A percentile compares a stretch with the other conserved stretches of the same genome.
Conservation (phyloP, 2,329 filamentous ascomycete species). For the Rachicladosporium sp. region DNA sequence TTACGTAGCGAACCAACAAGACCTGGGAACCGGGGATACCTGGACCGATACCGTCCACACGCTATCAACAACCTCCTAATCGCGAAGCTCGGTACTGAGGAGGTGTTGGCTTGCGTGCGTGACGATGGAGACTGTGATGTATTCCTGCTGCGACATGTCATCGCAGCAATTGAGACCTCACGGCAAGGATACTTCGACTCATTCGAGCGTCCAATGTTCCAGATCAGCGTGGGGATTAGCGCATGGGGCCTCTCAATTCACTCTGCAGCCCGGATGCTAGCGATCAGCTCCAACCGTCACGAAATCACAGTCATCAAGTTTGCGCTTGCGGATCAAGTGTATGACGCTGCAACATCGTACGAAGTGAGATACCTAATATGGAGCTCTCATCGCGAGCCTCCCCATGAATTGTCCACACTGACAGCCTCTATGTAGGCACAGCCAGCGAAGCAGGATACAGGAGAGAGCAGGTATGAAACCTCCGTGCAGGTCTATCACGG, state of each 20-base stretch:
- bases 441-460: no score
- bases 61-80: conserved; percentile 33
- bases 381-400: no score
- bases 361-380: no score
- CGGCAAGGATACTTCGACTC: no score
- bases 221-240: conserved; percentile 60
- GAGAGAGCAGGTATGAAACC: no score
- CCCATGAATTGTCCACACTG: no score
- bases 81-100: conserved; percentile 33
- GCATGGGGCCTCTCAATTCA: conserved; percentile 89
- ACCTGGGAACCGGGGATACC: no score
- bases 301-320: conserved; percentile 48
- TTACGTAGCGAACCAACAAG: no score
- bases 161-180: conserved; percentile 20
- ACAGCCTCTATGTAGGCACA: no score
- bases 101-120: conserved; percentile 40
- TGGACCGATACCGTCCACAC: conserved; percentile 29
- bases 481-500: no score
- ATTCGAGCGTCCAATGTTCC: conserved; percentile 49
- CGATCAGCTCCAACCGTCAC: conserved; percentile 65
- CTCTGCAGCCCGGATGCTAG: conserved; percentile 67
- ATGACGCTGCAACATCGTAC: not conserved
- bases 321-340: conserved; percentile 33
- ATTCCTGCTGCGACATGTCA: conserved; percentile 26
- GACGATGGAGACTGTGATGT: conserved; percentile 44